Conservation (phyloP, 345 rosid species). For the Bruguiera parviflora region DNA sequence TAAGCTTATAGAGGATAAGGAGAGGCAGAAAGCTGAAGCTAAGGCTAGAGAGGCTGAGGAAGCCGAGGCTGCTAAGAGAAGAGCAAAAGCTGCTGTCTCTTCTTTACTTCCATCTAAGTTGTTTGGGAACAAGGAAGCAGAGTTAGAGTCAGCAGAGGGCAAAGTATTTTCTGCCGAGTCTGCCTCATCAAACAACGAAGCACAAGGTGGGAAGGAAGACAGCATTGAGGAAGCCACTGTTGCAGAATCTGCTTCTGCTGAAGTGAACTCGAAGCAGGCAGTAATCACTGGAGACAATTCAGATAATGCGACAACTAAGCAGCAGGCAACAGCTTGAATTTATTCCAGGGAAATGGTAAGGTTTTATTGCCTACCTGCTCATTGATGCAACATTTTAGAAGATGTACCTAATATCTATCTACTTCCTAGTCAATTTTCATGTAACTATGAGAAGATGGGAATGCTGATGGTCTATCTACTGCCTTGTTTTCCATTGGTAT, state of each 20-base stretch:
- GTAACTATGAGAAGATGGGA: too few relatives aligned
- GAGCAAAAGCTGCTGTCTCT: slow-evolving; percentile 48
- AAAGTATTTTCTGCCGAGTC: slow-evolving; percentile 24
- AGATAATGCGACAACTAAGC: too few relatives aligned
- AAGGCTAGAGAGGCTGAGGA: slow-evolving; percentile 72
- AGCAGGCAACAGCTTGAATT: slow-evolving; percentile 13
- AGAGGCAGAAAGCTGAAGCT: slow-evolving; percentile 80
- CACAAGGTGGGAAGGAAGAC: slow-evolving; percentile 28
- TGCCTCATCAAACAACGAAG: slow-evolving; percentile 11
- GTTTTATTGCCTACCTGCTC: background rate
- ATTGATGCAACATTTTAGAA: slow-evolving; percentile 1
- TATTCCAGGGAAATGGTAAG: slow-evolving; percentile 5
- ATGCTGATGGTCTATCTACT: too few relatives aligned
- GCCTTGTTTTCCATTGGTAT: too few relatives aligned
- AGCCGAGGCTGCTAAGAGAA: slow-evolving; percentile 71
- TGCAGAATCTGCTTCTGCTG: slow-evolving; percentile 17
- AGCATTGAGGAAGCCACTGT: slow-evolving; percentile 28
- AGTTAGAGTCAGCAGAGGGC: slow-evolving; percentile 18
- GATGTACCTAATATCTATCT: slow-evolving; percentile 49
- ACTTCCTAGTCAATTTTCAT: slow-evolving; percentile 20
- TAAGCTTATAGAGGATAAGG: slow-evolving; percentile 81
- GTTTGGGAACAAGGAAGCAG: slow-evolving; percentile 46
- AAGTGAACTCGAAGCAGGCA: background rate
- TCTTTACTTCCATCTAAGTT: slow-evolving; percentile 48
- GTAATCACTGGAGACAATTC: too few relatives aligned